These are phyloP conservation scores for Rhizopus delemar DNA, from an alignment of 371 early-diverging fungal species.

Conservation along the genomic window DNA sequence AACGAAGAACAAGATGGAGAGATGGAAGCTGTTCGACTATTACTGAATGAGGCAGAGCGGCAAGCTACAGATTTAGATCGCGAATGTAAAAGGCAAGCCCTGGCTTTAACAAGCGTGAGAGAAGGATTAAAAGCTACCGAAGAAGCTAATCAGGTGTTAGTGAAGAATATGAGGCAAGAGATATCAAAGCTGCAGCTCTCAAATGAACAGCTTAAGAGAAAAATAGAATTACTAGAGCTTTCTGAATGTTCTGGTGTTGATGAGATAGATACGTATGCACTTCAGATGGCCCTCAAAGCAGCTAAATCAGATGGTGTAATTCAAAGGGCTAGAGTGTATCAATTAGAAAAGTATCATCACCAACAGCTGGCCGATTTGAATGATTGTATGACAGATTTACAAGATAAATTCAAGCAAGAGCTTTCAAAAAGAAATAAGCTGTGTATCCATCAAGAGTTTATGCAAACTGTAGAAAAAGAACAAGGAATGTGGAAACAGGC, in stretches of 20 bases:
- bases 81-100: constrained; percentile 27
- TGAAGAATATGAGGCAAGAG: constrained; percentile 6
- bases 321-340: constrained; percentile 13
- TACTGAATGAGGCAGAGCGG: constrained; percentile 28
- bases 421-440: neutral
- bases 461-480: constrained; percentile 9
- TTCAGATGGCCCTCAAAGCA: constrained; percentile 17
- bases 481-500: constrained; percentile 15
- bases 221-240: neutral
- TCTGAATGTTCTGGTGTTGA: neutral
- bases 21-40: constrained; percentile 15
- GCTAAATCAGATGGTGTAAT: constrained; percentile 12
- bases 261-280: constrained; percentile 1
- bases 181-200: constrained; percentile 6
- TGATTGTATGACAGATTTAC: neutral
- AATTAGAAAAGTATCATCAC: constrained; percentile 16
- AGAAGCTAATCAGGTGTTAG: constrained; percentile 12
- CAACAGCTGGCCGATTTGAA: constrained; percentile 1
- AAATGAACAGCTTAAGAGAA: constrained; percentile 7
- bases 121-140: constrained; percentile 17
- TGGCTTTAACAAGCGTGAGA: constrained; percentile 16
- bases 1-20: constrained; percentile 14
- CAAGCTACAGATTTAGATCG: constrained; percentile 31
- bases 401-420: constrained; percentile 13
- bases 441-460: neutral